Evolutionary conservation across 2,329 filamentous ascomycete species (phyloP).

Genomic region (Anthostomella pinea): DNA sequence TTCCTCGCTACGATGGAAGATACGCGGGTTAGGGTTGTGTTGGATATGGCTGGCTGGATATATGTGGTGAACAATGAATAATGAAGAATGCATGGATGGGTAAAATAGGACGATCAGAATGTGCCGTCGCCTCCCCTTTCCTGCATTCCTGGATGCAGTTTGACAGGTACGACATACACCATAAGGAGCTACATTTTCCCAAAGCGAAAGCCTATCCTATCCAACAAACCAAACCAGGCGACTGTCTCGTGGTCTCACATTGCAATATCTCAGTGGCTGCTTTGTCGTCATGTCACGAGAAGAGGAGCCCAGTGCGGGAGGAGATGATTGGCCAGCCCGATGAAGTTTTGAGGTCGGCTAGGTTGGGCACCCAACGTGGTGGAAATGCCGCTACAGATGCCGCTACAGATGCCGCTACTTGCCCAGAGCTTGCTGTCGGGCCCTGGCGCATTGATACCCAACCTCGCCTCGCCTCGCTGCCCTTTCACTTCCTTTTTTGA

Average conservation of each 20-base stretch:
- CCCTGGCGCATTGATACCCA: constrained; percentile 46
- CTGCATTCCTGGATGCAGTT: constrained; percentile 15
- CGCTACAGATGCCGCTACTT: too few species aligned
- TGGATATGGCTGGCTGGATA: too few species aligned
- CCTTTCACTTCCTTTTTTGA: constrained; percentile 7
- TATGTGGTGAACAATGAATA: too few species aligned
- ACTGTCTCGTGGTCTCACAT: constrained; percentile 13
- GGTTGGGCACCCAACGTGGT: constrained; percentile 30
- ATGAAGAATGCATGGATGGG: too few species aligned
- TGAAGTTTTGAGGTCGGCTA: too few species aligned
- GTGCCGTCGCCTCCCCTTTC: constrained; percentile 14
- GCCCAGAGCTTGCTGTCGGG: too few species aligned
- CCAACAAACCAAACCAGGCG: too few species aligned
- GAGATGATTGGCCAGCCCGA: constrained; percentile 30
- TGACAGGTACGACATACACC: constrained; percentile 18
- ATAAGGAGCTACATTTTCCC: constrained; percentile 16
- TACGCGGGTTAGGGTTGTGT: too few species aligned
- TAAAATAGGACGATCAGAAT: constrained; percentile 11
- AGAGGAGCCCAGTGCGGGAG: constrained; percentile 6
- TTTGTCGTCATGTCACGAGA: constrained; percentile 23
- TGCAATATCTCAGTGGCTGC: constrained; percentile 15
- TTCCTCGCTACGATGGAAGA: too few species aligned
- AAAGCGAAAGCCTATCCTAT: too few species aligned
- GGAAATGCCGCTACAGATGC: constrained; percentile 18
- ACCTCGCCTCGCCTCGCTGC: constrained; percentile 23